These are phyloP conservation scores for Pseudocercospora ulei DNA, from an alignment of 2,329 filamentous ascomycete species.

Conservation along the genomic window DNA sequence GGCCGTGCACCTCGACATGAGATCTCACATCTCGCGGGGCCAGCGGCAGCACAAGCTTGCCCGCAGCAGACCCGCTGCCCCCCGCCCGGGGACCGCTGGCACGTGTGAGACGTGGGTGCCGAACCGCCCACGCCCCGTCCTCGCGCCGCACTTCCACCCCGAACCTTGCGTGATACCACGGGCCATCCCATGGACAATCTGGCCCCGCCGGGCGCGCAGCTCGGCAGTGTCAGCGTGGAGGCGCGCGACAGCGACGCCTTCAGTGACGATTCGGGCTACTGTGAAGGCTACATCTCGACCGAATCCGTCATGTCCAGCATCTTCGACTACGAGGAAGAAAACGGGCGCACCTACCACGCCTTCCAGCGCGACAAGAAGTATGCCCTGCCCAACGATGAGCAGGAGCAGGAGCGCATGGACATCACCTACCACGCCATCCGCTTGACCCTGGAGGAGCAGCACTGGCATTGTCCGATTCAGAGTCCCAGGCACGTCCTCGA, in stretches of 20 bases:
- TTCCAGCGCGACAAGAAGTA: conserved; percentile 29
- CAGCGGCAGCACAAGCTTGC: too few relatives aligned
- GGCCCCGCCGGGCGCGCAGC: conserved; percentile 9
- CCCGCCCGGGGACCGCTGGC: too few relatives aligned
- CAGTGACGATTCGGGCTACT: conserved; percentile 21
- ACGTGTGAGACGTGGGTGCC: too few relatives aligned
- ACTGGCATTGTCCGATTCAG: conserved; percentile 21
- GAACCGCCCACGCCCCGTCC: too few relatives aligned
- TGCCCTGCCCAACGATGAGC: conserved; percentile 28
- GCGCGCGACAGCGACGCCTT: conserved; percentile 16
- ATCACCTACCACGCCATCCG: conserved; percentile 25
- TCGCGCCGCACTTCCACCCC: too few relatives aligned
- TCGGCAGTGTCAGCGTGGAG: conserved; percentile 19
- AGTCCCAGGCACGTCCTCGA: conserved; percentile 40
- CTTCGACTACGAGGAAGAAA: conserved; percentile 22
- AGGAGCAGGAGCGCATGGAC: conserved; percentile 28
- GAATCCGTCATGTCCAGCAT: conserved; percentile 31
- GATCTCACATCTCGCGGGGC: too few relatives aligned
- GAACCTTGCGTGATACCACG: too few relatives aligned
- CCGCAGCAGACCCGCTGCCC: too few relatives aligned
- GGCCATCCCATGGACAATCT: conserved; percentile 8
- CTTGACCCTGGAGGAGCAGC: conserved; percentile 24
- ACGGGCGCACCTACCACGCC: conserved; percentile 23
- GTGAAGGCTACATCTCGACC: conserved; percentile 26
- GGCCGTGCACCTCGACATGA: too few relatives aligned